phyloP scores from a whole-genome alignment of 208 protist species.

The Acanthamoeba castellanii region DNA sequence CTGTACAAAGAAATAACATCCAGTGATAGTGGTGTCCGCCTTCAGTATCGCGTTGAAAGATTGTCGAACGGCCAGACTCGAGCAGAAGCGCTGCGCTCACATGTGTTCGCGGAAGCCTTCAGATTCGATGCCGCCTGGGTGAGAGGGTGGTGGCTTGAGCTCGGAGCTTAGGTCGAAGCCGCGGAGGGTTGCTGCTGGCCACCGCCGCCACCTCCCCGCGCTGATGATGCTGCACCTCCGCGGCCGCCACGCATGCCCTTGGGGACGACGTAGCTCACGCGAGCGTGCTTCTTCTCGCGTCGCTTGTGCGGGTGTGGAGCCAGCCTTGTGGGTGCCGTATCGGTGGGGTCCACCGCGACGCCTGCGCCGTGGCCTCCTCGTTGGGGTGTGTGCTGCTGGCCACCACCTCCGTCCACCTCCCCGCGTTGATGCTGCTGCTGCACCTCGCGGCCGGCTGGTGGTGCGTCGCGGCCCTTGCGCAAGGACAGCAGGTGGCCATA shows the following conservation, averaged over 20 bases:
- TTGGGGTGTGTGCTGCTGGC: neutral
- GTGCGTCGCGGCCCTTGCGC: neutral
- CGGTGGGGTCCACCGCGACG: neutral
- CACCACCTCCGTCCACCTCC: neutral
- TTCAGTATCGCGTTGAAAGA: too few relatives aligned
- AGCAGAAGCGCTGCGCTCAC: too few relatives aligned
- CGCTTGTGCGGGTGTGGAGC: conserved; percentile 33
- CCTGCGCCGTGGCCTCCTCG: neutral
- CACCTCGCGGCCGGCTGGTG: neutral
- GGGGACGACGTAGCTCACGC: conserved; percentile 26
- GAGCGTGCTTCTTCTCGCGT: conserved; percentile 56
- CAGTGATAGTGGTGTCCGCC: too few relatives aligned
- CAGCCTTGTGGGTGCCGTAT: neutral
- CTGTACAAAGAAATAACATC: too few relatives aligned
- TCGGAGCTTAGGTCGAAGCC: neutral
- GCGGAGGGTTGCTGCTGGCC: neutral
- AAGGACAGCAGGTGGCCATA: conserved; percentile 50
- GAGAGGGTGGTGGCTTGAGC: neutral
- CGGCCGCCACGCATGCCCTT: conserved; percentile 29
- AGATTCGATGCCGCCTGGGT: too few relatives aligned
- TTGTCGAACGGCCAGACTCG: too few relatives aligned
- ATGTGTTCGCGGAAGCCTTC: too few relatives aligned
- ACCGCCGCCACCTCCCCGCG: neutral
- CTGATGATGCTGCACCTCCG: neutral
- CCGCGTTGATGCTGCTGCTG: neutral